These are phyloP conservation scores for Diaporthe ilicicola DNA, from an alignment of 2,329 filamentous ascomycete species.

Conservation along the genomic window DNA sequence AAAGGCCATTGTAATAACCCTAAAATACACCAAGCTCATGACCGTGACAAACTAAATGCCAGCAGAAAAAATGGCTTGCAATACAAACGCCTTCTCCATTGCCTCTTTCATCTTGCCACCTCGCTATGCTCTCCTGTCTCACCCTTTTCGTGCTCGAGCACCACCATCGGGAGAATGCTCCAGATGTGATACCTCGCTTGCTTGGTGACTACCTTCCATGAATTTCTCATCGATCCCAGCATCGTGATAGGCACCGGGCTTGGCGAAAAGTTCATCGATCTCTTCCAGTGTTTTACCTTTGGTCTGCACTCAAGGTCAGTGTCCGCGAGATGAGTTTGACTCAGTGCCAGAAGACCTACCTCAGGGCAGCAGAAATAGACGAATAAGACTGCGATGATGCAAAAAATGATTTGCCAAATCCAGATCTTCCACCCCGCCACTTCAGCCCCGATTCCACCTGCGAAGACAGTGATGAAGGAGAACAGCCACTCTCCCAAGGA, in stretches of 20 bases:
- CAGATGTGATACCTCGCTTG: background rate
- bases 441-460: background rate
- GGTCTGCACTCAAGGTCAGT: background rate
- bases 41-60: fast-evolving
- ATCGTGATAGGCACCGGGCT: background rate
- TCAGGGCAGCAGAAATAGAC: conserved; percentile 5
- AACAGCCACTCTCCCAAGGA: conserved; percentile 1
- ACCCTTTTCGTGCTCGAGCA: background rate
- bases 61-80: too few species aligned
- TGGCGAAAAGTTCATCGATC: background rate
- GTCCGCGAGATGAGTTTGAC: fast-evolving
- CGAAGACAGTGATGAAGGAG: background rate
- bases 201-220: background rate
- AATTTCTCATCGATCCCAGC: background rate
- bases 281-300: background rate
- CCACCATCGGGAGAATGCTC: background rate
- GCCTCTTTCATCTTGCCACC: background rate
- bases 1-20: fast-evolving
- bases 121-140: background rate
- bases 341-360: background rate
- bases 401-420: conserved; percentile 1
- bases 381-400: background rate
- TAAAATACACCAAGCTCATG: background rate
- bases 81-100: too few species aligned
- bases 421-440: background rate